A percentile compares a stretch with the other conserved stretches of the same genome.
Conservation (phyloP, 2,329 filamentous ascomycete genomes). For the Diaporthe ampelina region DNA sequence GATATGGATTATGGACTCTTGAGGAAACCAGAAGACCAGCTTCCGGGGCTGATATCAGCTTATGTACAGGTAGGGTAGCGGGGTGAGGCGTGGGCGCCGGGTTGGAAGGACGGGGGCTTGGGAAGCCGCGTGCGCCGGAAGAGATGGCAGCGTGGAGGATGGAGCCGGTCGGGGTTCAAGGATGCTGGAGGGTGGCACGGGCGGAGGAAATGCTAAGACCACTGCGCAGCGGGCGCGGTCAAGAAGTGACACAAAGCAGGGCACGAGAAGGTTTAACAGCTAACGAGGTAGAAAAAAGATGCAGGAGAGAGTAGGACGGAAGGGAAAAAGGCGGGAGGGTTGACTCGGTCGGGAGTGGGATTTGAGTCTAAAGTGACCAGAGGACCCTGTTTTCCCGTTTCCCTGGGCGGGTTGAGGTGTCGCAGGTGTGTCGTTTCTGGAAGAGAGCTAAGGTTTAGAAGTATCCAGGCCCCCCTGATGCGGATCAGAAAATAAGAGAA, state of each 20-base stretch:
- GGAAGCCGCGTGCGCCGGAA: background rate
- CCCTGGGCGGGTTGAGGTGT: background rate
- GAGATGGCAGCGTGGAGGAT: constrained; percentile 8
- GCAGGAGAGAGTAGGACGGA: background rate
- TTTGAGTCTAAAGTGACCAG: background rate
- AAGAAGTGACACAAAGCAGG: constrained; percentile 9
- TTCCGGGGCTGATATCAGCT: constrained; percentile 40
- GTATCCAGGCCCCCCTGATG: constrained; percentile 26
- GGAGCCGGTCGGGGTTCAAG: constrained; percentile 1
- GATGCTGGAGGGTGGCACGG: constrained; percentile 29
- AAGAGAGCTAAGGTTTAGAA: constrained; percentile 6
- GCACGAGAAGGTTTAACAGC: background rate
- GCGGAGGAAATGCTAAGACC: constrained; percentile 18
- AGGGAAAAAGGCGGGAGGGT: background rate
- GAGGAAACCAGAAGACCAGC: constrained; percentile 40
- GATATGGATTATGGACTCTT: constrained; percentile 29
- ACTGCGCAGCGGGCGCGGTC: constrained; percentile 9
- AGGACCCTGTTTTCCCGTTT: too few species aligned
- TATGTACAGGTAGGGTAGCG: constrained; percentile 34
- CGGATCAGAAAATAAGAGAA: constrained; percentile 7
- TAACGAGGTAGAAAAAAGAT: background rate
- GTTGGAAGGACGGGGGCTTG: background rate
- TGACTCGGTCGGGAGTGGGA: constrained; percentile 14
- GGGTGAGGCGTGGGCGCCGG: constrained; percentile 1
- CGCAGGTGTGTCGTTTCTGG: constrained; percentile 9